Percentiles rank a stretch among this genome's conserved stretches.
Evolutionary conservation across 192 early-diverging fungal genomes (phyloP).

Genomic region (Bifiguratus adelaidae): DNA sequence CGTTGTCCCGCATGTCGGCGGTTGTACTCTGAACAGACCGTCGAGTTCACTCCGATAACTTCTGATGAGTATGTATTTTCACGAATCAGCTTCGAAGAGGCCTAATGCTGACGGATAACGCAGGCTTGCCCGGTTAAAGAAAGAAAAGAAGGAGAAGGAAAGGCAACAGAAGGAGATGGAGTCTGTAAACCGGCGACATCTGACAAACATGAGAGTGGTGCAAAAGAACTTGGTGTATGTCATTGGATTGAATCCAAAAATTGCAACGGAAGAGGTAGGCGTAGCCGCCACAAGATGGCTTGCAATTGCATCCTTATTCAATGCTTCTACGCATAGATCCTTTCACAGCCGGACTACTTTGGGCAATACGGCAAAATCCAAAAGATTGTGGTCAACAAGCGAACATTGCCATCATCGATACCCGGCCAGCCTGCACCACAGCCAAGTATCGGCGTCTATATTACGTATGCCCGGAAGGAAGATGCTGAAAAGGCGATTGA

Average conservation of each 20-base stretch:
- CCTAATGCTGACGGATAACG: no score
- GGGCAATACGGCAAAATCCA: slow-evolving; percentile 96
- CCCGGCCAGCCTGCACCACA: slow-evolving; percentile 21
- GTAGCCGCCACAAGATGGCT: no score
- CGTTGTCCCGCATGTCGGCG: slow-evolving; percentile 94
- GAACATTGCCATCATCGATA: slow-evolving; percentile 28
- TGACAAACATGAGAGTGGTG: slow-evolving; percentile 88
- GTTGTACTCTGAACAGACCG: slow-evolving; percentile 78
- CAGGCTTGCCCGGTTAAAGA: slow-evolving; percentile 52
- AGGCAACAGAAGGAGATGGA: slow-evolving; percentile 86
- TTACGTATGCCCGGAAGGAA: slow-evolving; percentile 85
- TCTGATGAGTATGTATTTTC: slow-evolving; percentile 69
- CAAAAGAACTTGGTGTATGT: slow-evolving; percentile 99
- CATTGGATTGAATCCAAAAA: slow-evolving; percentile 77
- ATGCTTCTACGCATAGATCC: no score
- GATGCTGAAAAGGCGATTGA: slow-evolving; percentile 89
- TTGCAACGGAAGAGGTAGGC: slow-evolving; percentile 80
- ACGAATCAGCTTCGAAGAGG: no score
- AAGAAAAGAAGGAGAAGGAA: slow-evolving; percentile 76
- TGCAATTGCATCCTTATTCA: neutral
- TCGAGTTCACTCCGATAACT: slow-evolving; percentile 82
- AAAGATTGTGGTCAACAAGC: slow-evolving; percentile 86
- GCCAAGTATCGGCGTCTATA: slow-evolving; percentile 73
- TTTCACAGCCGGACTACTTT: slow-evolving; percentile 87
- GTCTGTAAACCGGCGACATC: slow-evolving; percentile 58